Evolutionary conservation across 1,284 basidiomycete genomes (phyloP), one percentile per base, ranked within the genome.

Genomic region (Moniliella sp.): DNA sequence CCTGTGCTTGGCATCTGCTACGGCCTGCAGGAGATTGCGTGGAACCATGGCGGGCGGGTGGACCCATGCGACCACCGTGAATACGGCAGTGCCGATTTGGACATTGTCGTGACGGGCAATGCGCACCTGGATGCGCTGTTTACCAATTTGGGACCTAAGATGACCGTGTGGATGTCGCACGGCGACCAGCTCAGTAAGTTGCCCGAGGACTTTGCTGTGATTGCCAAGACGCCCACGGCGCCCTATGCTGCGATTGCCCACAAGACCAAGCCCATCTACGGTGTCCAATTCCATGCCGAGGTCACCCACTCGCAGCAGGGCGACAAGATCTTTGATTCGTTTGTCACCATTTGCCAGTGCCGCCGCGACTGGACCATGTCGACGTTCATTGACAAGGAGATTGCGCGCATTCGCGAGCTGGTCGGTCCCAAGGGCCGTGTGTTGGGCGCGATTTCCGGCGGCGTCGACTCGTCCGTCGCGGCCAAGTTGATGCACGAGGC

Each of bases 401-500:
- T 97, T 40, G 67, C 73, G 11, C 75, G 91, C 31, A 99, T 99
- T 54, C 74, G 80, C 37, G 77, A 91, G 33, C 84, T 97, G 34
- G 93, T 88, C 50, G 91, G 91, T 1, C 73, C 77, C 3, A 83
- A 75, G 53, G 88, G 86, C 26, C 80, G 84, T 41, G 91, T 99
- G 31, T 88, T 99, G 39, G 91, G 91, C 40, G 91, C 91, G 23
- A 86, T 97, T 31, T 83, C 78, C 41, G 91, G 91, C 32, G 91
- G 91, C 43, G 91, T 99, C 30, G 91, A 97, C 62, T 91, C 83
- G 46, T 83, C 82, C 0, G 91, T 99, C 13, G 91, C 91, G 7
- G 91, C 91, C 29, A 94, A 94, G 65, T 70, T 97, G 38, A 99
- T 99, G 91, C 84, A 97, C 53, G 86, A 94, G 66, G 91, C 91